phyloP scores from a whole-genome alignment of 768 basidiomycete species.

The Crepidotus variabilis region DNA sequence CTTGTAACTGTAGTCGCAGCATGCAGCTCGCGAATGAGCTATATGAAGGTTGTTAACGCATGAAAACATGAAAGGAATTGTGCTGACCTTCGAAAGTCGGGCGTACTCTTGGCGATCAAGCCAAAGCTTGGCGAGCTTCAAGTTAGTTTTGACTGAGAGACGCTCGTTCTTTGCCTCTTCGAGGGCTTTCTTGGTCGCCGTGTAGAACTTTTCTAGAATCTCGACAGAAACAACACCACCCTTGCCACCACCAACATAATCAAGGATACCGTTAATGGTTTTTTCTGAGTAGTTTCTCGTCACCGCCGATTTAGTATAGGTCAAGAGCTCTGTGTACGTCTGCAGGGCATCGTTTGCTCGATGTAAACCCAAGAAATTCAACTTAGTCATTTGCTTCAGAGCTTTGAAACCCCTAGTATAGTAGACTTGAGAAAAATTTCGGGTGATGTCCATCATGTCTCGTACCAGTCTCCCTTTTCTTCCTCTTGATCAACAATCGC shows the following conservation, averaged over 20 bases:
- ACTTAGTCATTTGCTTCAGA: conserved; percentile 94
- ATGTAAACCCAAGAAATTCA: conserved; percentile 76
- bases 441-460: not conserved
- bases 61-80: not conserved
- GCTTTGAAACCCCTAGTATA: conserved; percentile 93
- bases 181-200: conserved; percentile 84
- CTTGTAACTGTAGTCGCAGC: conserved; percentile 60
- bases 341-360: conserved; percentile 81
- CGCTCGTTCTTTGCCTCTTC: conserved; percentile 98
- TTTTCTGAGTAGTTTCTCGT: conserved; percentile 97
- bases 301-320: conserved; percentile 94
- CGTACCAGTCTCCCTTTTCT: conserved; percentile 93
- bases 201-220: conserved; percentile 92
- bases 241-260: conserved; percentile 93
- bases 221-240: conserved; percentile 78
- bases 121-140: conserved; percentile 98
- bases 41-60: conserved; percentile 2
- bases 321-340: conserved; percentile 82
- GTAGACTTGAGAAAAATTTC: not conserved
- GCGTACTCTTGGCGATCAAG: conserved; percentile 89
- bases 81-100: conserved; percentile 71
- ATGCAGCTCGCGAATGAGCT: conserved; percentile 81
- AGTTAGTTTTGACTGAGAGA: conserved; percentile 90
- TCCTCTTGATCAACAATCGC: conserved; percentile 87
- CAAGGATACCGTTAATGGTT: conserved; percentile 96